Conservation (phyloP, 2,329 filamentous ascomycete species). For the Penicillium thymicola region DNA sequence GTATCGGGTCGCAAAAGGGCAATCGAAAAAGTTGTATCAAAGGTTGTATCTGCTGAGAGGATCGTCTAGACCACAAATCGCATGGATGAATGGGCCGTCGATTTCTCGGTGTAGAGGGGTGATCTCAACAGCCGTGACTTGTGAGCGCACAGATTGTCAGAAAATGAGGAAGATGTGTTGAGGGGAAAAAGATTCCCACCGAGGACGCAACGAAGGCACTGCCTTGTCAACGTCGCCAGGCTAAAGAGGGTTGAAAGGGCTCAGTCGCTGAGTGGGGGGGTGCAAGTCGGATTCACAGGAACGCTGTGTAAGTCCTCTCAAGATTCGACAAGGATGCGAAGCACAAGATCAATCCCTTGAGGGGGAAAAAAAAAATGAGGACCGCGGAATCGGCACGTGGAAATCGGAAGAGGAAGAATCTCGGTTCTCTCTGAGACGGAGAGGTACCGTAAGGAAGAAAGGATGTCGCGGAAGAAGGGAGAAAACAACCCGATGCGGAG, state of each 20-base stretch:
- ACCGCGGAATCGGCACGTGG: slow-evolving; percentile 31
- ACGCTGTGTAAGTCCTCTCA: not conserved
- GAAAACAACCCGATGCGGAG: slow-evolving; percentile 15
- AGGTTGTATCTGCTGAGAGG: slow-evolving; percentile 1
- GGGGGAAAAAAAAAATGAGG: slow-evolving; percentile 3
- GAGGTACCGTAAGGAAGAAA: slow-evolving; percentile 6
- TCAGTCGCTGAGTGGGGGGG: not conserved
- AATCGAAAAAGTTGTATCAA: slow-evolving; percentile 1
- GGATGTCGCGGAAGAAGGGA: slow-evolving; percentile 13
- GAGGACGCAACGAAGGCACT: slow-evolving; percentile 15
- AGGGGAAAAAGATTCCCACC: not conserved
- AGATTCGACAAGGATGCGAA: slow-evolving; percentile 4
- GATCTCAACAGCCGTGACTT: slow-evolving; percentile 10
- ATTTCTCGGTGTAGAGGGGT: slow-evolving; percentile 5
- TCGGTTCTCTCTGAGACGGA: slow-evolving; percentile 7
- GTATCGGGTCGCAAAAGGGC: slow-evolving; percentile 4
- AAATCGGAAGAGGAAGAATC: not conserved
- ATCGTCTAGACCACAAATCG: slow-evolving; percentile 26
- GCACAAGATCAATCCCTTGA: slow-evolving; percentile 18
- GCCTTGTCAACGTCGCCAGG: slow-evolving; percentile 16
- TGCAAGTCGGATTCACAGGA: slow-evolving; percentile 11
- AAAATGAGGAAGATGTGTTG: not conserved
- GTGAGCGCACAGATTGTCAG: slow-evolving; percentile 13
- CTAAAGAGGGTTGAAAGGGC: not conserved
- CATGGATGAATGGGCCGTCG: slow-evolving; percentile 20